Conservation (phyloP, 176 grass and related monocot genomes). For the Musa troglodytarum region DNA sequence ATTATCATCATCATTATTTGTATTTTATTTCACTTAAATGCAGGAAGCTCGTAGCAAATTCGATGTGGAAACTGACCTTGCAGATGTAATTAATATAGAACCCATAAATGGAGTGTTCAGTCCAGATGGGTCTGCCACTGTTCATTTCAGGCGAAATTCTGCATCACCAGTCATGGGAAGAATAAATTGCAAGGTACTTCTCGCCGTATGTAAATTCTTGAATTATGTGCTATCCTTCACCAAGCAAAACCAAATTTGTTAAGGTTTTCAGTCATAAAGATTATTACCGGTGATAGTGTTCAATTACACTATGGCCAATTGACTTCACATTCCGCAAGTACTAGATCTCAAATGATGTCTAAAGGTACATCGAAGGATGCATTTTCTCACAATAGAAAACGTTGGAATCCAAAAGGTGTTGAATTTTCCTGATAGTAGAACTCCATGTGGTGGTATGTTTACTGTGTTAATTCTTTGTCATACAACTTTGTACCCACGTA, state of each 20-base stretch:
- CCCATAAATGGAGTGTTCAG: slow-evolving; percentile 52
- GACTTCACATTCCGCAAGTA: no score
- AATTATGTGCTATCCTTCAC: background rate
- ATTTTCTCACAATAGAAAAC: no score
- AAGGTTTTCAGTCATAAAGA: background rate
- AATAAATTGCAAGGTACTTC: slow-evolving; percentile 92
- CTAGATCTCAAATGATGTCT: no score
- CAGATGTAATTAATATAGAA: slow-evolving; percentile 65
- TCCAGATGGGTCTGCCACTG: slow-evolving; percentile 44
- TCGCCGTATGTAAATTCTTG: background rate
- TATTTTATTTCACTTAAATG: slow-evolving; percentile 5
- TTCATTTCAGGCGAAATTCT: slow-evolving; percentile 57
- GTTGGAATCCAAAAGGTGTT: no score
- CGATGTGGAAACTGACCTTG: slow-evolving; percentile 71
- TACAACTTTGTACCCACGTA: no score
- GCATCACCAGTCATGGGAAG: slow-evolving; percentile 40
- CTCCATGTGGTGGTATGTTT: no score
- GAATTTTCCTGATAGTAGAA: no score
- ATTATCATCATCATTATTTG: no score
- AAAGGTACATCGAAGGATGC: no score
- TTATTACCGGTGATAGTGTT: background rate
- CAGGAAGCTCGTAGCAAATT: slow-evolving; percentile 93
- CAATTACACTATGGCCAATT: no score
- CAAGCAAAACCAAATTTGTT: background rate
- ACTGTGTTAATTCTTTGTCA: no score